Evolutionary conservation across 768 basidiomycete genomes (phyloP), one percentile per base, ranked within the genome.

Genomic region (Cystobasidiopsis lactophilus): DNA sequence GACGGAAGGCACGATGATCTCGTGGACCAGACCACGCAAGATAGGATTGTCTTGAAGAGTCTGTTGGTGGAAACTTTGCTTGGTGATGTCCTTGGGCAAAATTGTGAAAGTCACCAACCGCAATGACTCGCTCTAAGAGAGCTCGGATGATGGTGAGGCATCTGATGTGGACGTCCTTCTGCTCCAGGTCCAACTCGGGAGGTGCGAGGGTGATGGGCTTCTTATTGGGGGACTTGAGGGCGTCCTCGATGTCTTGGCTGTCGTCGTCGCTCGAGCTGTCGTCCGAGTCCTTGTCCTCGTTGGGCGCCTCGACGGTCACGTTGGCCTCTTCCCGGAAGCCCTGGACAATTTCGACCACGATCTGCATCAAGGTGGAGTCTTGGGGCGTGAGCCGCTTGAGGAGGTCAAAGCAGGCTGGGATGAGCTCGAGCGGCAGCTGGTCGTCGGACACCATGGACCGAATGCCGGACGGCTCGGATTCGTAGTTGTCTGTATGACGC

Each of bases 1-100:
- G 40, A 95, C 83, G 3, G 84, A 77, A 2, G 91, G 91, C 30
- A 93, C 76, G 61, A 95, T 85, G 18, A 98, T 70, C 59, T 95
- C 85, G 10, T 82, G 71, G 65, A 77, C 63, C 21, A 73, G 66
- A 26, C 82, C 80, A 54, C 77, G 75, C 53, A 82, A 66, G 3
- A 75, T 78, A 5, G 78, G 76, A 62, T 80, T 79, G 54, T 80
- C 78, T 57, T 77, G 65, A 10, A 73, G 58, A 21, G 66, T 69
- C 69, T 72, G 57, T n/a, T n/a, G n/a, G n/a, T n/a, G n/a, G n/a
- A n/a, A n/a, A n/a, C n/a, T n/a, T n/a, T 11, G 24, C 11, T 3
- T 14, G 10, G n/a, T n/a, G n/a, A n/a, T n/a, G n/a, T n/a, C n/a
- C n/a, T n/a, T n/a, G n/a, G n/a, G n/a, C n/a, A n/a, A n/a, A 10